Evolutionary conservation across 352 stramenopile species (phyloP).

Genomic region (Phytopythium montanum): DNA sequence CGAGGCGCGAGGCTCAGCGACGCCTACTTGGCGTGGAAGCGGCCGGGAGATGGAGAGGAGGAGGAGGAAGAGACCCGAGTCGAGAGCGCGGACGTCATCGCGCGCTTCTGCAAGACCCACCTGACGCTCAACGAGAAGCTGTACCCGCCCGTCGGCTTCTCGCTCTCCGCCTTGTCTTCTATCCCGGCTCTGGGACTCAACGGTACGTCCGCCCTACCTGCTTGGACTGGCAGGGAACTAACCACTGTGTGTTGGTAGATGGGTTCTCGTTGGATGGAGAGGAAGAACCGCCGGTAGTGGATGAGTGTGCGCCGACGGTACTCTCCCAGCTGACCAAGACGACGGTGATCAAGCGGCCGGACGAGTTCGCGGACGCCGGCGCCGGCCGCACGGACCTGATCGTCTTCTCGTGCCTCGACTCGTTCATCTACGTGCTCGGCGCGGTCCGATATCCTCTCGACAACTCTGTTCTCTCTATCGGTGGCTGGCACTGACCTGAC

Average conservation of each 20-base stretch:
- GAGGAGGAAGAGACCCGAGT: no score
- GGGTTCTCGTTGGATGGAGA: constrained; percentile 39
- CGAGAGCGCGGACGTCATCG: constrained; percentile 62
- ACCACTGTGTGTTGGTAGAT: constrained; percentile 20
- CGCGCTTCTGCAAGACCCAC: constrained; percentile 71
- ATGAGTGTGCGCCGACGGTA: constrained; percentile 38
- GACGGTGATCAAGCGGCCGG: constrained; percentile 73
- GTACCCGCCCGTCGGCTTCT: constrained; percentile 75
- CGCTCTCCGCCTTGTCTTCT: constrained; percentile 24
- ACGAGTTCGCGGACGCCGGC: constrained; percentile 44
- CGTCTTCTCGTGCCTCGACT: constrained; percentile 92
- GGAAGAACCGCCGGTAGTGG: constrained; percentile 9
- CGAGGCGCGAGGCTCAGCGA: constrained; percentile 54
- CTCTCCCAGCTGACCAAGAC: constrained; percentile 66
- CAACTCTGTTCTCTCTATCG: neutral
- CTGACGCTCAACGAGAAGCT: constrained; percentile 75
- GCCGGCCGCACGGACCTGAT: constrained; percentile 46
- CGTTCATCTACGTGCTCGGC: constrained; percentile 94
- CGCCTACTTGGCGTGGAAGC: constrained; percentile 63
- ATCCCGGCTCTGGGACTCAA: constrained; percentile 30
- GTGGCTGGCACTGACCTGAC: neutral
- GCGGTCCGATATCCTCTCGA: constrained; percentile 86
- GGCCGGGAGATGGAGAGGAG: constrained; percentile 9
- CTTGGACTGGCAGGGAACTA: constrained; percentile 1
- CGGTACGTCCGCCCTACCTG: constrained; percentile 15